A percentile compares a stretch with the other conserved stretches of the same genome.
Conservation (phyloP, 2,329 filamentous ascomycete genomes). For the Monilinia laxa region DNA sequence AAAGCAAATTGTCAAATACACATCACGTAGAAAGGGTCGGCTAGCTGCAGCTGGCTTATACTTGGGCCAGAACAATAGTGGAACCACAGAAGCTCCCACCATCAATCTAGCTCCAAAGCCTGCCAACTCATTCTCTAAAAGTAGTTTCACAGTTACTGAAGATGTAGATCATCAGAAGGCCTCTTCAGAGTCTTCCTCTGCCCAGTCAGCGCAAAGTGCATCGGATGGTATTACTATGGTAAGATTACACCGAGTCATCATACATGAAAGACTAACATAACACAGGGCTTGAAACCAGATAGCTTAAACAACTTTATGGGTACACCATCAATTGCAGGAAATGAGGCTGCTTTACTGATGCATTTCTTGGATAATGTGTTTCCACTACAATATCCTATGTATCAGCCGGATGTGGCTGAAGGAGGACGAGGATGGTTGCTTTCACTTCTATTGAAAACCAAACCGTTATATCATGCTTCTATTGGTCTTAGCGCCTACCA, state of each 20-base stretch:
- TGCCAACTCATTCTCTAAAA: neutral
- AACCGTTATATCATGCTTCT: constrained; percentile 56
- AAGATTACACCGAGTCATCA: neutral
- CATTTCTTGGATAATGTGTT: constrained; percentile 62
- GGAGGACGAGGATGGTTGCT: constrained; percentile 61
- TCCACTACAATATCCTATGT: constrained; percentile 63
- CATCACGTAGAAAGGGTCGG: constrained; percentile 45
- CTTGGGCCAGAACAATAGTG: constrained; percentile 10
- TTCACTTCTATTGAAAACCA: constrained; percentile 53
- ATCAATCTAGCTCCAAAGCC: constrained; percentile 13
- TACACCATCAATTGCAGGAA: constrained; percentile 43
- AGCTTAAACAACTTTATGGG: constrained; percentile 19
- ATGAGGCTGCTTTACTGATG: constrained; percentile 48
- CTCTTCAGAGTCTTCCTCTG: constrained; percentile 1
- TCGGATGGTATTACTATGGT: constrained; percentile 7
- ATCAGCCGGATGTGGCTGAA: constrained; percentile 54
- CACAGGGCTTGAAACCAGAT: neutral
- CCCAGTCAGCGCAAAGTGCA: neutral
- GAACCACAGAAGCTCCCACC: constrained; percentile 13
- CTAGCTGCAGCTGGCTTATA: constrained; percentile 17
- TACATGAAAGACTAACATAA: constrained; percentile 1
- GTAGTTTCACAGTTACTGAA: neutral
- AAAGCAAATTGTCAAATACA: constrained; percentile 58
- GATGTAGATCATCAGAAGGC: neutral
- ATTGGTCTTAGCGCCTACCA: constrained; percentile 54